Conservation (phyloP, 2,329 filamentous ascomycete species). For the Cladophialophora chaetospira region DNA sequence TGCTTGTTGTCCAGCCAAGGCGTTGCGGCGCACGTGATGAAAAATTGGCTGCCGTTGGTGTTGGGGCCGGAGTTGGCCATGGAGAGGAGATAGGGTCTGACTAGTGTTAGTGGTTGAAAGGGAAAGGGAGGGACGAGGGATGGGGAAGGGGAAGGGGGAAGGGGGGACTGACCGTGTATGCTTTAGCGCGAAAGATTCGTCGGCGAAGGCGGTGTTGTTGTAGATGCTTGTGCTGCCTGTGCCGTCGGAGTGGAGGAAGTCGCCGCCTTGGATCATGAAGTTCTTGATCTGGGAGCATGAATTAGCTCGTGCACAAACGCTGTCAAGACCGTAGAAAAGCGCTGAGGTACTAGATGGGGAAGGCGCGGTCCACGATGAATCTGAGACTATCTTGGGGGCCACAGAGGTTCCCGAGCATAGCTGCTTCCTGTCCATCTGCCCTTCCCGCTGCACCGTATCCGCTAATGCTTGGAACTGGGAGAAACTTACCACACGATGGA, state of each 20-base stretch:
- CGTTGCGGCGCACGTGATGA: conserved; percentile 87
- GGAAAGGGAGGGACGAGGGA: too few species aligned
- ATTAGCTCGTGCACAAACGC: too few species aligned
- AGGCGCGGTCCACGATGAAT: too few species aligned
- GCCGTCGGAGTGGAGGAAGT: conserved; percentile 91
- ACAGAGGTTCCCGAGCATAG: neutral
- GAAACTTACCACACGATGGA: conserved; percentile 80
- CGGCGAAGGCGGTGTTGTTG: conserved; percentile 77
- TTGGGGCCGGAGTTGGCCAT: conserved; percentile 97
- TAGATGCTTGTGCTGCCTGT: conserved; percentile 88
- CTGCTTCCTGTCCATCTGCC: neutral
- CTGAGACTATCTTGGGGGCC: too few species aligned
- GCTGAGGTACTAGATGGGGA: too few species aligned
- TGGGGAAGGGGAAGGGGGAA: neutral
- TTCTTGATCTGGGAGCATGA: conserved; percentile 70
- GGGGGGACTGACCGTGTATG: conserved; percentile 61
- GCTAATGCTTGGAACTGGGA: too few species aligned
- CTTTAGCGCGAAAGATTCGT: conserved; percentile 83
- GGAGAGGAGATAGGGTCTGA: conserved; percentile 70
- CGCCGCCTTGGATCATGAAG: conserved; percentile 97
- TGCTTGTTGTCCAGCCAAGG: conserved; percentile 91
- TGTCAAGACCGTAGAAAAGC: too few species aligned
- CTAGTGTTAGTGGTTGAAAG: neutral
- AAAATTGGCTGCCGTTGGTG: conserved; percentile 95
- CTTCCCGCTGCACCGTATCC: too few species aligned